Evolutionary conservation across 2,329 filamentous ascomycete species (phyloP), one percentile per base, ranked within the genome.

Genomic region (Nothopassalora personata): DNA sequence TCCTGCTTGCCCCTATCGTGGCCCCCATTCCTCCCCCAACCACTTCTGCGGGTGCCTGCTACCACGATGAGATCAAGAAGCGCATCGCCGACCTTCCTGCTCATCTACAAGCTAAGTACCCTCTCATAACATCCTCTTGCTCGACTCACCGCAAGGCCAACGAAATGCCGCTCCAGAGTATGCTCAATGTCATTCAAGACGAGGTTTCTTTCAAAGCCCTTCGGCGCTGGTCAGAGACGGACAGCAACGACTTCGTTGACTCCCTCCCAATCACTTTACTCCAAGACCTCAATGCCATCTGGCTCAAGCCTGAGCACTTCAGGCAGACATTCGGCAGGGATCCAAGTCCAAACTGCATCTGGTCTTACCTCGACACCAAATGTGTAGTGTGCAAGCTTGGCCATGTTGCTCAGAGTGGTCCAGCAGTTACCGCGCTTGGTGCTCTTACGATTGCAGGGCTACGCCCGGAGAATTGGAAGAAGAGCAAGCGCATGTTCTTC

Each of bases 321-420:
- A 31, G 45, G 30, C 3, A 49, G 11, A 23, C 48, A 33, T 59
- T 58, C 31, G 47, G 23, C 33, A 49, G 43, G 34, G 11, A 27
- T 55, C 13, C 45, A 50, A 28, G 30, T 18, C 9, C 49, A 15
- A 34, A 19, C 9, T 51, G 49, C 11, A 51, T 30, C 53, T 64
- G 57, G 53, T 39, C 57, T 47, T 57, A 55, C 23, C 55, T 58
- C 18, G 49, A 58, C 5, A 53, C 45, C 23, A 60, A 61, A n/a
- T 71, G 69, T 53, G 59, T 62, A 2, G 68, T 64, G 4, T 71
- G 68, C 47, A 63, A 57, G 1, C 49, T 68, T 31, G 43, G 57
- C 53, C 33, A 45, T 18, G 49, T 63, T 31, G 61, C 57, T 9
- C 46, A 54, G 0, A 64, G 66, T 51, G 34, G 63, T 1, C 52